Conservation (phyloP, 768 basidiomycete species). For the Austroboletus festivus region DNA sequence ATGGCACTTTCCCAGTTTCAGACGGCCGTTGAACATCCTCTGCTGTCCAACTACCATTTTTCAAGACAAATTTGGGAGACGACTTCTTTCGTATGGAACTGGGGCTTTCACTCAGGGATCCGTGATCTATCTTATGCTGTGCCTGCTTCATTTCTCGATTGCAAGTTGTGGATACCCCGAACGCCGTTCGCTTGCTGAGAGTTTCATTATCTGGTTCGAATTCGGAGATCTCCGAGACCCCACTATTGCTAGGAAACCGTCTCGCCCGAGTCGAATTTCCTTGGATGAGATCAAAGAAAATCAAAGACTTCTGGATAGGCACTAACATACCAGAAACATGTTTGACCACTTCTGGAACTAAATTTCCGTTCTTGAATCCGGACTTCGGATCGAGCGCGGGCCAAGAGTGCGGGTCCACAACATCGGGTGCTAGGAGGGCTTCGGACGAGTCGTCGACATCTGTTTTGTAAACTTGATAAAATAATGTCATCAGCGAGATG, state of each 20-base stretch:
- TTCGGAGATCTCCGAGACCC: constrained; percentile 35
- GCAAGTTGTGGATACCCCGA: neutral
- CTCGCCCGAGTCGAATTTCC: neutral
- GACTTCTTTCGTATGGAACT: neutral
- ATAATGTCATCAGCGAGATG: neutral
- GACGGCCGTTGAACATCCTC: neutral
- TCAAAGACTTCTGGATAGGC: neutral
- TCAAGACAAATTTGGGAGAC: neutral
- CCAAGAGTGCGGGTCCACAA: neutral
- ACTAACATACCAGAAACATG: neutral
- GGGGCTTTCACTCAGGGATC: constrained; percentile 15
- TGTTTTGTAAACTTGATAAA: constrained; percentile 29
- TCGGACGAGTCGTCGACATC: constrained; percentile 17
- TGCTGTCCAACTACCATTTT: neutral
- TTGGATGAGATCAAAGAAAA: neutral
- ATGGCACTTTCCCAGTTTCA: neutral
- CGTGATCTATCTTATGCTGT: neutral
- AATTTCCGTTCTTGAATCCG: neutral
- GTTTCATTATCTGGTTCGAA: constrained; percentile 14
- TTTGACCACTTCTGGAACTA: neutral
- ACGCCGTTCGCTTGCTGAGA: neutral
- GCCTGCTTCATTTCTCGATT: neutral
- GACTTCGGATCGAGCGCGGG: neutral
- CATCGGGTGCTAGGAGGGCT: neutral
- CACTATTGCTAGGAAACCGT: constrained; percentile 18